Evolutionary conservation across 306 rosid species (phyloP).

Genomic region (Ormosia semicastrata): DNA sequence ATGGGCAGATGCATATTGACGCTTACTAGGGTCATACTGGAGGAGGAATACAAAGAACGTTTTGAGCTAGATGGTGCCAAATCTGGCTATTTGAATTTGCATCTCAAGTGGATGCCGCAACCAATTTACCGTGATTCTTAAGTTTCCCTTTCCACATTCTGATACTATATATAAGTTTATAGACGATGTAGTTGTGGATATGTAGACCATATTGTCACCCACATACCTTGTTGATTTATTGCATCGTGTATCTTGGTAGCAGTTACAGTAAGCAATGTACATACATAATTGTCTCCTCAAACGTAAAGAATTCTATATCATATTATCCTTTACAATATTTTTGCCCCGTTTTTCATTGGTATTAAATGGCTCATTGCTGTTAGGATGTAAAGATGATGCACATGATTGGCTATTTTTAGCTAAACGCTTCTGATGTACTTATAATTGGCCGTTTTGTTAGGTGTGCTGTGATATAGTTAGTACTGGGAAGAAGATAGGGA

Average conservation of each 20-base stretch:
- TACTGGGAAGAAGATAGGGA: too few relatives aligned
- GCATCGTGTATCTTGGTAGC: slow-evolving; percentile 18
- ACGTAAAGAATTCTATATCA: not conserved
- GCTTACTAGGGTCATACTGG: slow-evolving; percentile 81
- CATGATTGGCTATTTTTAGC: too few relatives aligned
- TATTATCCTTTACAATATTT: not conserved
- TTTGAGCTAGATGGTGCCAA: slow-evolving; percentile 78
- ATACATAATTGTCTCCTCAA: slow-evolving; percentile 46
- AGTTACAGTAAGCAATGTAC: slow-evolving; percentile 35
- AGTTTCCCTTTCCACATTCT: slow-evolving; percentile 4
- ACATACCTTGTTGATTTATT: not conserved
- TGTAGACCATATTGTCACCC: not conserved
- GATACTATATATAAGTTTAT: not conserved
- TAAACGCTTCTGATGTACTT: too few relatives aligned
- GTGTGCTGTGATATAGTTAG: too few relatives aligned
- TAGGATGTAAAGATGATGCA: not conserved
- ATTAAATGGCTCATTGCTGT: not conserved
- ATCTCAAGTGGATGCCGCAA: slow-evolving; percentile 93
- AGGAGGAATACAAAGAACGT: slow-evolving; percentile 80
- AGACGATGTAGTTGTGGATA: slow-evolving; percentile 27
- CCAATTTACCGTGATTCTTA: slow-evolving; percentile 81
- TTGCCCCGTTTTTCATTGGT: not conserved
- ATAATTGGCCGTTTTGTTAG: too few relatives aligned
- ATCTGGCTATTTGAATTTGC: slow-evolving; percentile 76
- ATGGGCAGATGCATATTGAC: slow-evolving; percentile 93